A percentile compares a stretch with the other conserved stretches of the same genome.
These are phyloP conservation scores for Stachybotrys elegans DNA, from an alignment of 2,329 filamentous ascomycete species.

Conservation along the genomic window DNA sequence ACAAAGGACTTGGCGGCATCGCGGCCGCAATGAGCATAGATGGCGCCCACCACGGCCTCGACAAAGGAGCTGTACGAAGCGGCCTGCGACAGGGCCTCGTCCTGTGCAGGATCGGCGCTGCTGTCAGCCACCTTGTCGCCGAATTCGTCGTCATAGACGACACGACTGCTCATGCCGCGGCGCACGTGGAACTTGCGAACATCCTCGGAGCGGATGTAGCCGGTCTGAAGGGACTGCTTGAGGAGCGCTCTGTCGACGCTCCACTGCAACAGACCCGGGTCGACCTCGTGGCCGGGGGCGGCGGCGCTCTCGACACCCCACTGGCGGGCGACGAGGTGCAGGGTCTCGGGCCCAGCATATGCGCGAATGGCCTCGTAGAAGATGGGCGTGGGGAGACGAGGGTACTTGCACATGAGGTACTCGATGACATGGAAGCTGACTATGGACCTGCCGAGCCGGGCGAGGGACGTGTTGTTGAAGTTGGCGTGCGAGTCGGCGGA, in stretches of 20 bases:
- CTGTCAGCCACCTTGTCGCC: slow-evolving; percentile 51
- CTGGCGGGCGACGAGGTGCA: slow-evolving; percentile 69
- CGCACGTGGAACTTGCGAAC: slow-evolving; percentile 43
- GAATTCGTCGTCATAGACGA: slow-evolving; percentile 81
- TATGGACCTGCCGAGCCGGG: slow-evolving; percentile 75
- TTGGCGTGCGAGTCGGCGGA: slow-evolving; percentile 73
- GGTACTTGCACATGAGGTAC: slow-evolving; percentile 82
- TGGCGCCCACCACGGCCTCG: slow-evolving; percentile 73
- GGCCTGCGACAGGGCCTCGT: slow-evolving; percentile 66
- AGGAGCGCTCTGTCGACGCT: slow-evolving; percentile 41
- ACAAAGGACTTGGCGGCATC: slow-evolving; percentile 79
- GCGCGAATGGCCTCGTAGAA: slow-evolving; percentile 81
- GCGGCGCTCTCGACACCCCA: slow-evolving; percentile 93
- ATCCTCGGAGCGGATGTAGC: slow-evolving; percentile 47
- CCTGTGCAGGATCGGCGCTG: slow-evolving; percentile 17
- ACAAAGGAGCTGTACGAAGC: slow-evolving; percentile 71
- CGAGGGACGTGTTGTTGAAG: slow-evolving; percentile 86
- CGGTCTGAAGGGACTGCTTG: slow-evolving; percentile 40
- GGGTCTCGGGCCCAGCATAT: slow-evolving; percentile 70
- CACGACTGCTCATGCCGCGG: slow-evolving; percentile 67
- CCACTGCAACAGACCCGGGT: slow-evolving; percentile 86
- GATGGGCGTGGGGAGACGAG: slow-evolving; percentile 83
- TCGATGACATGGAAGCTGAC: slow-evolving; percentile 87
- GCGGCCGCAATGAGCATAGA: slow-evolving; percentile 81
- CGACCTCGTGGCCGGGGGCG: slow-evolving; percentile 83